Base-by-base conservation (phyloP, 768 basidiomycete genomes). In the Mycena belliarum region DNA sequence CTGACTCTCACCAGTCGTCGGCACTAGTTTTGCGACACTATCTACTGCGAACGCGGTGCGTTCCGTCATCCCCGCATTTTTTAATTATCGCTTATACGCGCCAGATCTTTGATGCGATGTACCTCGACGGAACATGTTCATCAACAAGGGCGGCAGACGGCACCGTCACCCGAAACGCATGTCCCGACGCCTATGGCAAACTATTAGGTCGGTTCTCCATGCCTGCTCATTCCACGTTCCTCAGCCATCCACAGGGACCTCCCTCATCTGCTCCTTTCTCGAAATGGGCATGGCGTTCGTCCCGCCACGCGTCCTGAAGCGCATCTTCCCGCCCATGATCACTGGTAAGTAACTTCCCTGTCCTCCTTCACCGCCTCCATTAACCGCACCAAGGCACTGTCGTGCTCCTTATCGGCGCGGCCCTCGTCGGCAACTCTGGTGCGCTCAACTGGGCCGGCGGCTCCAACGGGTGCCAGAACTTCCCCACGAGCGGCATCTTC, bases 151-250 rank as follows among this genome's bases (percentile, higher is more conserved):
- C 71, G 12, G 70, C 80, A 1, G 84, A 89, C 62, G 91, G 91
- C 0, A 81, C 78, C 0, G 70, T 83, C 18, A 81, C 80, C 14
- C 79, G 82, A 8, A 79, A 75, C 0, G 66, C 88, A 10, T 93
- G 90, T 69, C 91, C 89, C 0, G 88, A 91, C 52, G 91, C 90
- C 0, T 93, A 88, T 65, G 91, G 91, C 23, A 87, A 81, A 73
- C 75, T 93, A 4, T 79, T 93, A 26, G 88, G 91, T 84, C 63
- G 42, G 75, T 18, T n/a, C 62, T 16, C 9, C 3, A 14, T 4
- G 1, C 6, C 0, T 3, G n/a, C n/a, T 15, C 2, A 32, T 32
- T 15, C 15, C 26, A 2, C 7, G 14, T 15, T 35, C 16, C 25
- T 28, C 14, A 29, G 35, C 41, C 51, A 1, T 9, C 0, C 3